Evolutionary conservation across 306 rosid species (phyloP), one percentile per base, ranked within the genome.

Genomic region (Oxytropis ochrocephala): DNA sequence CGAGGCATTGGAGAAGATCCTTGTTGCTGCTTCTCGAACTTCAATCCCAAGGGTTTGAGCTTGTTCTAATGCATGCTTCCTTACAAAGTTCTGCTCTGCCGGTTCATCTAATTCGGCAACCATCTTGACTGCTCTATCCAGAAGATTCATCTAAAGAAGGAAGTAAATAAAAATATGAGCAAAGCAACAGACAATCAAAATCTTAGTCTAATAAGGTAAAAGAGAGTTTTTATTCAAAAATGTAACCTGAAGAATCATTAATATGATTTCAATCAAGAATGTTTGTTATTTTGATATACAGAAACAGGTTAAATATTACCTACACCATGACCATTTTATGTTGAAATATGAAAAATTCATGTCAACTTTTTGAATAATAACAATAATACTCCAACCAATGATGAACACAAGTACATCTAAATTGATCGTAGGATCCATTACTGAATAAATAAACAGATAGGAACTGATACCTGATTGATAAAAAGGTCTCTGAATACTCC

Each of bases 401-500:
- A 55, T 24, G 54, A 14, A 29, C 17, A 66, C 41, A 36, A 41
- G 27, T 36, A 21, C 36, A 6, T 51, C 39, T 33, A 48, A 72
- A 56, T 72, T 58, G 68, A 30, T 46, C 50, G 10, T 54, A 10
- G n/a, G 11, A 24, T 39, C 16, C 71, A 64, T 39, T 35, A 9
- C 30, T 53, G 5, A 61, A 35, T 30, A 67, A 67, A 29, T 39
- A 73, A 67, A 29, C 4, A 74, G 67, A 0, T 4, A 39, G 33
- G 52, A 67, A 64, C 8, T 59, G 56, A 36, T 87, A 95, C 99
- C 97, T 95, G 99, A 71, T 91, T 95, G 87, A 95, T 91, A 81
- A 95, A 95, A 62, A 95, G 95, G 80, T 95, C 99, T 83, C 99
- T 88, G 82, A 95, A 95, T 38, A 95, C 99, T 36, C 99, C 99